Evolutionary conservation across 208 protist species (phyloP), one percentile per base, ranked within the genome.

Genomic region (Trypanosoma theileri): DNA sequence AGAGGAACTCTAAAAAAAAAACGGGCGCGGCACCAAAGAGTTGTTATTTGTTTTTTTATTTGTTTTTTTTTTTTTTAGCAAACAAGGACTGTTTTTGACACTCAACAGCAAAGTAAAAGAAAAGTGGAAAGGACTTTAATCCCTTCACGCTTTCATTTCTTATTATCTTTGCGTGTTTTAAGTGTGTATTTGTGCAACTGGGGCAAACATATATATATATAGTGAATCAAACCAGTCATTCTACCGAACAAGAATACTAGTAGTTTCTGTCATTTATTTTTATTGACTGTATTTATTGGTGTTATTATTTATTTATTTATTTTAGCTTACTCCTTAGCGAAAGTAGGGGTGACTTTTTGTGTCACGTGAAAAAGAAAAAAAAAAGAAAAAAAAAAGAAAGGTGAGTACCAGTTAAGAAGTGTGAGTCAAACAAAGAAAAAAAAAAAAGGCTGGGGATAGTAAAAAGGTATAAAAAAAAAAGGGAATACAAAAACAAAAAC

Each of bases 401-500:
- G 28, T 35, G 6, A 35, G 6, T 35, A 35, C 22, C 21, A 44
- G 41, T 3, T 44, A 42, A 59, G 31, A 16, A 22, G 26, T 35
- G 28, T 35, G 28, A 35, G 28, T 35, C 28, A 35, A 35, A 35
- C 13, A 48, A 16, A 46, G 3, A 44, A 26, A 26, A 12, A 46
- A 48, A 19, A 50, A 28, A 48, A 61, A 50, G 28, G 35, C 48
- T 14, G 10, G 44, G 10, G 44, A 56, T 26, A 56, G 19, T 3
- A 24, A 56, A 26, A 26, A 2, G 52, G n/a, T 21, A 12, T 35
- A 16, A 56, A 56, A 31, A 21, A 59, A 14, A 60, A n/a, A 41
- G 42, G 40, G 21, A 60, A 59, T 42, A 59, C 19, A 35, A 54
- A 13, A 55, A 65, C 14, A 53, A 65, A 42, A 55, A 35, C 51